Evolutionary conservation across 331 rosid genomes (phyloP).

Genomic region (Quercus tomentella): DNA sequence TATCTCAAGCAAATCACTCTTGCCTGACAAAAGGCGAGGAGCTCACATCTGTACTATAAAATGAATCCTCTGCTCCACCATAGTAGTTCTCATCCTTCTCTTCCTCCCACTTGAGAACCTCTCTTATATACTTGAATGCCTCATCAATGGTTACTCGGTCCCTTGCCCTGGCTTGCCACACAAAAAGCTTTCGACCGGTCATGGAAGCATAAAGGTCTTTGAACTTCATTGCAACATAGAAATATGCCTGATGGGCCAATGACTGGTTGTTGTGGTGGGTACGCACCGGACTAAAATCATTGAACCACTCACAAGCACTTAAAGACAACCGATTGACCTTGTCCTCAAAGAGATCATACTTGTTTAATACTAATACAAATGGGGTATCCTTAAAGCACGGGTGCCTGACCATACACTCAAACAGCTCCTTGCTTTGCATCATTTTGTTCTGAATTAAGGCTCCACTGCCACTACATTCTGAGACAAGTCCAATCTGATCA

Average conservation of each 20-base stretch:
- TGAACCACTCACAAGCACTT: constrained; percentile 76
- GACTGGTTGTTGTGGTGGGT: constrained; percentile 67
- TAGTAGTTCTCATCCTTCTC: constrained; percentile 80
- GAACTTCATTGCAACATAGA: constrained; percentile 97
- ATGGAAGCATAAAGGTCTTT: constrained; percentile 85
- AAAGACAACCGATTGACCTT: constrained; percentile 55
- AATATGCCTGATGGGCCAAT: constrained; percentile 88
- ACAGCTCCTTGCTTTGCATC: constrained; percentile 91
- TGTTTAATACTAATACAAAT: constrained; percentile 76
- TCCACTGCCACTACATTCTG: constrained; percentile 69
- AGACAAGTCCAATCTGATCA: constrained; percentile 62
- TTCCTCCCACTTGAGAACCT: constrained; percentile 96
- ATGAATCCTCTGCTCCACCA: constrained; percentile 87
- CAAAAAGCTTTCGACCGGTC: constrained; percentile 71
- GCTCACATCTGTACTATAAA: constrained; percentile 89
- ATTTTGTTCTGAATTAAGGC: constrained; percentile 83
- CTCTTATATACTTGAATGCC: constrained; percentile 86
- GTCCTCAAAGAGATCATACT: constrained; percentile 83
- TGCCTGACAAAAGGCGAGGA: constrained; percentile 77
- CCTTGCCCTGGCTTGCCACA: constrained; percentile 84
- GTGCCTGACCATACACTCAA: constrained; percentile 86
- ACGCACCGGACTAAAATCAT: constrained; percentile 65
- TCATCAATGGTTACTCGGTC: constrained; percentile 80
- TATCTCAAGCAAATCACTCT: constrained; percentile 31
- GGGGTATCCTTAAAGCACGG: constrained; percentile 88